phyloP scores from a whole-genome alignment of 768 basidiomycete genomes.

The Lactifluus subvellereus region DNA sequence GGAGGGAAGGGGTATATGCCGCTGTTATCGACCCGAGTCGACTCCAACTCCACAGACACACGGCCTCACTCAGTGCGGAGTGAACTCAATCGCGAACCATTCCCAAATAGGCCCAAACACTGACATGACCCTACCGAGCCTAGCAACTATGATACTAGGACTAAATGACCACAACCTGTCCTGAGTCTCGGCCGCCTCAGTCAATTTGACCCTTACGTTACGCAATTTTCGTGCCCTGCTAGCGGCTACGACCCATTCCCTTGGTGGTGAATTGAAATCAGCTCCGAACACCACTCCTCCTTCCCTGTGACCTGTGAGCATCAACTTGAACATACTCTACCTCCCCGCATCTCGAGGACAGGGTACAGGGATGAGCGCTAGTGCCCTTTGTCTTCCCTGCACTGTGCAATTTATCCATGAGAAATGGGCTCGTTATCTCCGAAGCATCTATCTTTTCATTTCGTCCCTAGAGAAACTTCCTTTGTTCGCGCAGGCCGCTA shows the following conservation, averaged over 20 bases:
- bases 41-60: background rate
- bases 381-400: too few species aligned
- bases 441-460: too few species aligned
- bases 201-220: background rate
- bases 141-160: background rate
- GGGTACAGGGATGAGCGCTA: too few species aligned
- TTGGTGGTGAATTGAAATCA: background rate
- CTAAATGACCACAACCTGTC: too few species aligned
- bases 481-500: too few species aligned
- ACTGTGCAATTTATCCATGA: too few species aligned
- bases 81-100: conserved; percentile 4
- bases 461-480: too few species aligned
- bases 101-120: conserved; percentile 20
- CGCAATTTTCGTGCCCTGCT: background rate
- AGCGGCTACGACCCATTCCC: background rate
- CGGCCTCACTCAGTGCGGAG: background rate
- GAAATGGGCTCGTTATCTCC: too few species aligned
- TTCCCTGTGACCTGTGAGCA: too few species aligned
- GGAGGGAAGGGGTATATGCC: conserved; percentile 5
- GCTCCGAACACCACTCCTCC: background rate
- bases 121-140: background rate
- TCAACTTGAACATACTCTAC: too few species aligned
- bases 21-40: conserved; percentile 10
- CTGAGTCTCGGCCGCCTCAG: too few species aligned
- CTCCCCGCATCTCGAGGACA: too few species aligned